Evolutionary conservation across 495 filamentous ascomycete species (phyloP).

Genomic region (Pyrenula massariospora): DNA sequence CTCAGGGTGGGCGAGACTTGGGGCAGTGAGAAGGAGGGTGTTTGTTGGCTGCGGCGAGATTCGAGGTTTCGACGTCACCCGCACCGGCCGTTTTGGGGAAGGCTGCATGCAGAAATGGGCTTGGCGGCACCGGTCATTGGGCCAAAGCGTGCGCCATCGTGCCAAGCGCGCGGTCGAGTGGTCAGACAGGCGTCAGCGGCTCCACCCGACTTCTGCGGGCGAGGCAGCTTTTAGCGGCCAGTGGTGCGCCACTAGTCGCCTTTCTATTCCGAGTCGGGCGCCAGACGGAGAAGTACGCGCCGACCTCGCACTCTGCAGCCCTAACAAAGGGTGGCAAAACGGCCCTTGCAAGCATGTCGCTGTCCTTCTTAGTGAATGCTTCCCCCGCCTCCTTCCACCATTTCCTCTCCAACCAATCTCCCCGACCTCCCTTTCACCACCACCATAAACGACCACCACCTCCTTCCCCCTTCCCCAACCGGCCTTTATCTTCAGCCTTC

Average conservation of each 20-base stretch:
- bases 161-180: background rate
- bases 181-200: background rate
- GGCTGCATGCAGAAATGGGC: background rate
- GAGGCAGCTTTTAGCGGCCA: background rate
- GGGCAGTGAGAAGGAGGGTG: background rate
- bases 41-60: background rate
- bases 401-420: background rate
- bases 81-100: background rate
- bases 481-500: background rate
- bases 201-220: background rate
- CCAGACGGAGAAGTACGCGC: background rate
- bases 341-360: too few species aligned
- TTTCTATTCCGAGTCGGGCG: background rate
- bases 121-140: background rate
- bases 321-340: background rate
- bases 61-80: background rate
- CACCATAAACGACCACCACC: background rate
- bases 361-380: too few species aligned
- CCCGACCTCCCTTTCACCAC: background rate
- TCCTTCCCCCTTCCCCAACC: background rate
- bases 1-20: too few species aligned
- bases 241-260: background rate
- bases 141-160: background rate
- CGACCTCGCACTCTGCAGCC: background rate
- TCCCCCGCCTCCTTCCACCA: background rate